Conservation (phyloP, 2,329 filamentous ascomycete genomes). For the Aureobasidium lini region DNA sequence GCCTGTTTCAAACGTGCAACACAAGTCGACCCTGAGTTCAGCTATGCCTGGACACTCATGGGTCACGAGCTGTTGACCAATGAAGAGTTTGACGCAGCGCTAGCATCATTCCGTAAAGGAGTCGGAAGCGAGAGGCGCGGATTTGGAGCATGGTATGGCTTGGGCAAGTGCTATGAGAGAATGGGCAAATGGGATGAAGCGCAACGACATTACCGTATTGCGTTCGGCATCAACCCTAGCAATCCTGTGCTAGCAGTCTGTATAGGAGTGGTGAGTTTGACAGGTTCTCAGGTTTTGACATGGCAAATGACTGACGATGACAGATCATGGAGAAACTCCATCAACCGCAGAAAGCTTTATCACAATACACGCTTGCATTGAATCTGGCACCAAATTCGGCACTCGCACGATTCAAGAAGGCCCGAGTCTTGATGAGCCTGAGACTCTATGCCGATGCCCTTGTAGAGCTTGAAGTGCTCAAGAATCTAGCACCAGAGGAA, state of each 20-base stretch:
- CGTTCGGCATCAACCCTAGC: conserved; percentile 82
- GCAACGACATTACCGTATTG: conserved; percentile 82
- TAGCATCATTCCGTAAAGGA: conserved; percentile 77
- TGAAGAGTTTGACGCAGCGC: conserved; percentile 93
- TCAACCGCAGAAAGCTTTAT: conserved; percentile 67
- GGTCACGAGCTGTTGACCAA: conserved; percentile 94
- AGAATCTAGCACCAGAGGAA: conserved; percentile 87
- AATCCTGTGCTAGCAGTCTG: conserved; percentile 90
- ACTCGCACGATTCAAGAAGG: conserved; percentile 87
- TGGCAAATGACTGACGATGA: not conserved
- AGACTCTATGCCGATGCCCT: conserved; percentile 63
- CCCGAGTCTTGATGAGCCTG: conserved; percentile 74
- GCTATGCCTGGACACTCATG: conserved; percentile 91
- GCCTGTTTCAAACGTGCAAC: conserved; percentile 92
- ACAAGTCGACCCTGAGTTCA: conserved; percentile 81
- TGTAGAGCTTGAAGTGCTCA: conserved; percentile 76
- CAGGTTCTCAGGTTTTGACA: not conserved
- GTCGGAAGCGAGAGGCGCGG: conserved; percentile 81
- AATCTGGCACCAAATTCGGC: conserved; percentile 74
- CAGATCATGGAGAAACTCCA: conserved; percentile 72
- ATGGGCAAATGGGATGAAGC: conserved; percentile 59
- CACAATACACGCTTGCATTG: conserved; percentile 75
- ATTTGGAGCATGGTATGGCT: conserved; percentile 97
- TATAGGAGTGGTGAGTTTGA: conserved; percentile 64
- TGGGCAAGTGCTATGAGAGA: conserved; percentile 58